Evolutionary conservation across 108 stramenopile species (phyloP).

Genomic region (Cyclostephanos tholiformis): DNA sequence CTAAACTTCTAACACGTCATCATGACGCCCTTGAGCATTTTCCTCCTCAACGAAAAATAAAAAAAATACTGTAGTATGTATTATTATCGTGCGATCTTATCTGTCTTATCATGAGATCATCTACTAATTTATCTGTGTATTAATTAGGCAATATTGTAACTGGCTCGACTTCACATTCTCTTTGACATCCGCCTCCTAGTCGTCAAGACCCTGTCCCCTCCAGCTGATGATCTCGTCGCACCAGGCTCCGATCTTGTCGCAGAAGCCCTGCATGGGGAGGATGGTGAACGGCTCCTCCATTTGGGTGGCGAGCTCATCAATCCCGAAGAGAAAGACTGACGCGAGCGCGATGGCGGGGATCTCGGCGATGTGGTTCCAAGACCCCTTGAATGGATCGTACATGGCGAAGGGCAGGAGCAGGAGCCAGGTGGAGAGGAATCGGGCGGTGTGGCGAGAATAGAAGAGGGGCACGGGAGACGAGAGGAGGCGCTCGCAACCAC

Average conservation of each 20-base stretch:
- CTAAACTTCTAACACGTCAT: too few relatives aligned
- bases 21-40: too few relatives aligned
- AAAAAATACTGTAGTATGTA: too few relatives aligned
- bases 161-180: too few relatives aligned
- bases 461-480: slow-evolving; percentile 76
- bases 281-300: slow-evolving; percentile 90
- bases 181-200: too few relatives aligned
- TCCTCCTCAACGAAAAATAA: too few relatives aligned
- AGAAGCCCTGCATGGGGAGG: slow-evolving; percentile 83
- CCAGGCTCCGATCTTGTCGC: slow-evolving; percentile 63
- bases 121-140: too few relatives aligned
- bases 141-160: too few relatives aligned
- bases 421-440: slow-evolving; percentile 80
- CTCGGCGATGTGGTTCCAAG: slow-evolving; percentile 82
- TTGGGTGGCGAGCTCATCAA: slow-evolving; percentile 85
- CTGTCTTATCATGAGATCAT: too few relatives aligned
- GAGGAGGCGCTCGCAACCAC: slow-evolving; percentile 64
- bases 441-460: slow-evolving; percentile 74
- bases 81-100: too few relatives aligned
- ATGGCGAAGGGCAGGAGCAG: slow-evolving; percentile 74
- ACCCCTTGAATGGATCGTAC: slow-evolving; percentile 68
- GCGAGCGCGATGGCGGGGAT: slow-evolving; percentile 68
- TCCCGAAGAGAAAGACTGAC: slow-evolving; percentile 75
- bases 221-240: slow-evolving; percentile 48
- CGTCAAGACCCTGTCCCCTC: slow-evolving; percentile 42